Conservation (phyloP, 176 grass and related monocot species). For the Oryza rufipogon region DNA sequence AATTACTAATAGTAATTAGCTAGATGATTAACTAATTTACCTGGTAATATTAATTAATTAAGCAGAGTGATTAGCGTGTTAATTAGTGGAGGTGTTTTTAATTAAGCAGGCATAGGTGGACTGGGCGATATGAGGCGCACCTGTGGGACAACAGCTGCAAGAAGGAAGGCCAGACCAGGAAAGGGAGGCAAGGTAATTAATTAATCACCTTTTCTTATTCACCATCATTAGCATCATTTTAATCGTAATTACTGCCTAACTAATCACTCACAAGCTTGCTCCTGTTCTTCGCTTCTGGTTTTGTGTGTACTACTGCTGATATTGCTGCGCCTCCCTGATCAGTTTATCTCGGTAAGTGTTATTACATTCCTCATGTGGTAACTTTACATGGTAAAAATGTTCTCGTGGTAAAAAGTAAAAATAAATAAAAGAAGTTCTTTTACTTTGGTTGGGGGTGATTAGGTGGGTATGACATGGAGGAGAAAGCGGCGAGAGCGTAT, state of each 20-base stretch:
- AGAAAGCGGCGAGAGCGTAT: conserved; percentile 97
- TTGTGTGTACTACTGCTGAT: not conserved
- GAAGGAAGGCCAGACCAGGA: conserved; percentile 98
- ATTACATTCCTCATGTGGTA: not conserved
- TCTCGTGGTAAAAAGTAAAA: conserved; percentile 19
- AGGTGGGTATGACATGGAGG: conserved; percentile 99
- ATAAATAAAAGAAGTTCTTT: not conserved
- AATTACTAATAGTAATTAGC: not conserved
- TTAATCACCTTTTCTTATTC: not conserved
- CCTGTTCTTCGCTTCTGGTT: not conserved
- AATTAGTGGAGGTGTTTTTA: no score
- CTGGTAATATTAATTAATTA: no score
- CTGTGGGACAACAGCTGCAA: conserved; percentile 99
- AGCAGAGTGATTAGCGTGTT: no score
- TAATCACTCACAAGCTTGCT: not conserved
- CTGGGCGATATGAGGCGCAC: conserved; percentile 97
- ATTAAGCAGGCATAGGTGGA: conserved; percentile 91
- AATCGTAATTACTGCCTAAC: not conserved
- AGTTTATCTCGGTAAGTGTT: conserved; percentile 78
- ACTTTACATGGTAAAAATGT: conserved; percentile 14
- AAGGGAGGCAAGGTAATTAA: conserved; percentile 86
- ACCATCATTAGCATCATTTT: not conserved
- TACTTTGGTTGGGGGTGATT: not conserved
- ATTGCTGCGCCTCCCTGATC: not conserved
- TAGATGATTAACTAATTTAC: no score